Evolutionary conservation across 441 rosid genomes (phyloP).

Genomic region (Euphorbia schlechtendalii): DNA sequence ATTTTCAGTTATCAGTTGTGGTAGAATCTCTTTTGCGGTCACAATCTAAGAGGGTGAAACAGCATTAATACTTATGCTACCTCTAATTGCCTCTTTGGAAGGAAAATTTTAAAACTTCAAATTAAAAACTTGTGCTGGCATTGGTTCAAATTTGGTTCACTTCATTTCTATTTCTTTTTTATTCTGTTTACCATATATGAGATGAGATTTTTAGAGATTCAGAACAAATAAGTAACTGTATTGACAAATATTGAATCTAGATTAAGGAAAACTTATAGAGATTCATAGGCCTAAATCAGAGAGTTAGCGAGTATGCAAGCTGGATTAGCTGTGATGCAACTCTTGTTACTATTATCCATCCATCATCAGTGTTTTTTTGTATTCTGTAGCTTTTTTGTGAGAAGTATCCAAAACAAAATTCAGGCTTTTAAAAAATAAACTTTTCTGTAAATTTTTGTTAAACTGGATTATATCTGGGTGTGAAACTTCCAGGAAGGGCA

Average conservation of each 20-base stretch:
- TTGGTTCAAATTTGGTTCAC: too few relatives aligned
- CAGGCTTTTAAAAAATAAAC: neutral
- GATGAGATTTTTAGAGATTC: too few relatives aligned
- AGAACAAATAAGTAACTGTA: too few relatives aligned
- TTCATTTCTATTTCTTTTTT: too few relatives aligned
- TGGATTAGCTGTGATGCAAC: conserved; percentile 1
- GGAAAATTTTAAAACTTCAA: neutral
- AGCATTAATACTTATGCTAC: neutral
- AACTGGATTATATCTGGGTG: conserved; percentile 8
- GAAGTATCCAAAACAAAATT: neutral
- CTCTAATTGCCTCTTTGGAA: neutral
- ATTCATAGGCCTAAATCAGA: neutral
- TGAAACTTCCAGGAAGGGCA: conserved; percentile 60
- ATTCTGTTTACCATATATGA: too few relatives aligned
- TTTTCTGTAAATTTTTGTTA: conserved; percentile 5
- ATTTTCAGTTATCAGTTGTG: neutral
- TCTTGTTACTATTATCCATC: conserved; percentile 2
- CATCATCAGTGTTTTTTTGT: neutral
- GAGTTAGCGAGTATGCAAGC: neutral
- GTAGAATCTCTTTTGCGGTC: neutral
- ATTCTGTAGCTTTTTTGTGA: neutral
- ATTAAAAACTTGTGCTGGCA: neutral
- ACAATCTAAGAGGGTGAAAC: neutral
- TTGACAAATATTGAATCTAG: too few relatives aligned
- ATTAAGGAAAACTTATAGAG: too few relatives aligned